Evolutionary conservation across 495 filamentous ascomycete genomes (phyloP), one percentile per base, ranked within the genome.

Genomic region (Penicillium paxilli): DNA sequence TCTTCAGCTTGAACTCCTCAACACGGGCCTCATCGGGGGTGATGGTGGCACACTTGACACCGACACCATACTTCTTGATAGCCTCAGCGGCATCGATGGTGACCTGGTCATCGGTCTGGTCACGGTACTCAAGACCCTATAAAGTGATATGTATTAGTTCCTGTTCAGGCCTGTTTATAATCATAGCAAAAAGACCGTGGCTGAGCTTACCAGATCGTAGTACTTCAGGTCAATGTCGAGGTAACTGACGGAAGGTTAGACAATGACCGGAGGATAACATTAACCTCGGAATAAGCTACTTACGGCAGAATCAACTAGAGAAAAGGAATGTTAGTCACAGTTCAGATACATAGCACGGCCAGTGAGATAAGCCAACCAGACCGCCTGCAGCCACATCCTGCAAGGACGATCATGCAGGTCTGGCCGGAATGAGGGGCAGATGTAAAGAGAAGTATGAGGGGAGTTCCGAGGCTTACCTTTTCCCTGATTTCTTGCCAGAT

Each of bases 401-500:
- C 49, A 37, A 26, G 35, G 55, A 37, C 30, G 46, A 58, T 63
- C 52, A 65, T 57, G 57, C 57, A 57, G 52, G 49, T 48, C 53
- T 49, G 23, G 40, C 37, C 53, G 44, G 25, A 23, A 59, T 48
- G 51, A 59, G 40, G 54, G 57, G 40, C 10, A 21, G 32, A 46
- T 19, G 17, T 23, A 12, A 9, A 32, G 30, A 17, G 51, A 32
- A 33, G 28, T 25, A 55, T 33, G 35, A 54, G 55, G 30, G 33
- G 52, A 22, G 53, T 47, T 61, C 54, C 41, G 47, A 59, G 42
- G 60, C 82, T 59, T 67, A 87, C 83, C 71, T 94, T 96, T 70
- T 97, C 85, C 80, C 96, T 96, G 80, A 98, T 98, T 66, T 91
- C 86, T 77, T 97, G 78, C 94, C 94, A 98, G 77, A 98, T 98